phyloP scores from a whole-genome alignment of 192 early-diverging fungal species.

The Entomortierella lignicola region DNA sequence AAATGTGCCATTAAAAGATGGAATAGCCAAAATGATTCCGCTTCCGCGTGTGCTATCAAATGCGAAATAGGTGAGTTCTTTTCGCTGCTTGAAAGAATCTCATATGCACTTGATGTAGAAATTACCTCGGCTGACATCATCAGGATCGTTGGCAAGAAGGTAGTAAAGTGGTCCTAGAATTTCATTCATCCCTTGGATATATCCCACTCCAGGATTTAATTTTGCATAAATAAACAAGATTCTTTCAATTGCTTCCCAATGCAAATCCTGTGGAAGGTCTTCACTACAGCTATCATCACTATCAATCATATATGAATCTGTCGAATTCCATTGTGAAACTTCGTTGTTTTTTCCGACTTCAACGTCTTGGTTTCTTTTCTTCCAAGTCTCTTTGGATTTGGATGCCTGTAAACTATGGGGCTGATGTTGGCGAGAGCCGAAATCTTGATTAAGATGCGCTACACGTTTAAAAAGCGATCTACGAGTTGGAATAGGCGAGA shows the following conservation, averaged over 20 bases:
- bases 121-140: conserved; percentile 57
- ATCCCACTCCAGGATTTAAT: conserved; percentile 83
- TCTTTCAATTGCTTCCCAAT: conserved; percentile 84
- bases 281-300: conserved; percentile 15
- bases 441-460: conserved; percentile 72
- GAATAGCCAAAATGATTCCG: conserved; percentile 84
- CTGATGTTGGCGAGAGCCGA: conserved; percentile 62
- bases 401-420: conserved; percentile 30
- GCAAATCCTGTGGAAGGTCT: conserved; percentile 66
- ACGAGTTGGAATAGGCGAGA: conserved; percentile 59
- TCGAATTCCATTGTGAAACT: conserved; percentile 18
- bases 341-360: conserved; percentile 1
- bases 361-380: conserved; percentile 7
- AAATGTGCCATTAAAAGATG: conserved; percentile 75
- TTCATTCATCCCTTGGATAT: conserved; percentile 94
- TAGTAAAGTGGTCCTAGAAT: conserved; percentile 85
- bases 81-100: neutral
- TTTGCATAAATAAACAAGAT: conserved; percentile 84
- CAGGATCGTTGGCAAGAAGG: conserved; percentile 71
- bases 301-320: neutral
- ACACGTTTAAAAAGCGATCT: conserved; percentile 73
- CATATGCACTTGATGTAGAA: neutral
- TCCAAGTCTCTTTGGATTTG: conserved; percentile 24
- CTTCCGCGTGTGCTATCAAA: conserved; percentile 74
- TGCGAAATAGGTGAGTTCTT: neutral